A percentile compares a stretch with the other conserved stretches of the same genome.
phyloP scores from a whole-genome alignment of 2,329 filamentous ascomycete genomes.

The Diaporthe sp. region DNA sequence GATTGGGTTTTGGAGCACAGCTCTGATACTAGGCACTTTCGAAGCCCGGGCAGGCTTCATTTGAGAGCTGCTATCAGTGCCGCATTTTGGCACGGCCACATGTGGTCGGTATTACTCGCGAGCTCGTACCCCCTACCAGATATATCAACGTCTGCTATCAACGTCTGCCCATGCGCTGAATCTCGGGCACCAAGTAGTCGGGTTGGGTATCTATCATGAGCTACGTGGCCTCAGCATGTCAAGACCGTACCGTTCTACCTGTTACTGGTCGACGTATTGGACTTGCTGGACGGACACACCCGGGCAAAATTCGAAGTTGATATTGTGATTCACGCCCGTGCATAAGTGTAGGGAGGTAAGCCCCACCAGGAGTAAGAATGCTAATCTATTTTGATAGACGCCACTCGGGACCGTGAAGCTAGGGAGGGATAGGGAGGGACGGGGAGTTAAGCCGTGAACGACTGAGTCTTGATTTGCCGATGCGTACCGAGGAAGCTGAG shows the following conservation, averaged over 20 bases:
- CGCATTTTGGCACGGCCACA: too few relatives aligned
- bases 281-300: background rate
- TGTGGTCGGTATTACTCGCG: background rate
- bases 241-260: background rate
- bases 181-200: background rate
- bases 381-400: background rate
- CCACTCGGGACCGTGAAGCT: background rate
- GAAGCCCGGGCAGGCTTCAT: too few relatives aligned
- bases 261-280: too few relatives aligned
- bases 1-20: background rate
- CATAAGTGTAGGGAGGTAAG: background rate
- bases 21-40: background rate
- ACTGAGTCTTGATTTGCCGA: background rate
- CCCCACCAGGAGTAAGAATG: background rate
- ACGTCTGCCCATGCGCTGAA: background rate
- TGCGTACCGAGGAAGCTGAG: background rate
- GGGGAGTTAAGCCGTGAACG: background rate
- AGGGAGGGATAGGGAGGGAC: too few relatives aligned
- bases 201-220: background rate
- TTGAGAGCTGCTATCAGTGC: too few relatives aligned
- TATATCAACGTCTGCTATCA: too few relatives aligned
- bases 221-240: background rate
- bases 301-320: background rate
- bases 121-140: background rate
- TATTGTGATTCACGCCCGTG: background rate